Conservation (phyloP, 176 grass and related monocot genomes). For the Stipa capillata region DNA sequence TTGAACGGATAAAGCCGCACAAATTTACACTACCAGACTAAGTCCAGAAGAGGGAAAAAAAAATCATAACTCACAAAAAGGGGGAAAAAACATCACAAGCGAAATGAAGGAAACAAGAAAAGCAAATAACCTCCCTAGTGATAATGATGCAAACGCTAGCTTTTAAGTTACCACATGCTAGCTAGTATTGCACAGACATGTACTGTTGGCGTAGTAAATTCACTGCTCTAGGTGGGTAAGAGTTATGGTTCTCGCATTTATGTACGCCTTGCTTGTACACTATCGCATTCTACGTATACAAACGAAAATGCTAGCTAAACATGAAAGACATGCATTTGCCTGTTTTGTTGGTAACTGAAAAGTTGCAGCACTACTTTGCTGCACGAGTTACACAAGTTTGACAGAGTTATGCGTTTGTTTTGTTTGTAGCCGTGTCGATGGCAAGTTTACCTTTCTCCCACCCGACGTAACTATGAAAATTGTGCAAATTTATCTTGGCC, state of each 20-base stretch:
- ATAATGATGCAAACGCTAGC: neutral
- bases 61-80: neutral
- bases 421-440: too few relatives aligned
- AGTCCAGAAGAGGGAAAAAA: neutral
- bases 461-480: too few relatives aligned
- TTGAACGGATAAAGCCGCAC: neutral
- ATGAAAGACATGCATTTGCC: too few relatives aligned
- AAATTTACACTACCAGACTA: neutral
- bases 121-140: neutral
- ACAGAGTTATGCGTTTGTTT: too few relatives aligned
- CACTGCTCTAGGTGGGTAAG: neutral
- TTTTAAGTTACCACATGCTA: conserved; percentile 13
- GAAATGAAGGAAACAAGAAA: neutral
- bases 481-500: too few relatives aligned
- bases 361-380: too few relatives aligned
- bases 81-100: neutral
- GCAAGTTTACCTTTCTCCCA: too few relatives aligned
- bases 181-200: neutral
- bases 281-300: neutral
- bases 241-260: neutral
- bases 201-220: neutral
- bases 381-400: too few relatives aligned
- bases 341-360: too few relatives aligned
- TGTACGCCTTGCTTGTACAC: neutral
- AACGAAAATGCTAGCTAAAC: neutral